Base-by-base conservation (phyloP, 257 asterid species). In the Solanum virginianum region DNA sequence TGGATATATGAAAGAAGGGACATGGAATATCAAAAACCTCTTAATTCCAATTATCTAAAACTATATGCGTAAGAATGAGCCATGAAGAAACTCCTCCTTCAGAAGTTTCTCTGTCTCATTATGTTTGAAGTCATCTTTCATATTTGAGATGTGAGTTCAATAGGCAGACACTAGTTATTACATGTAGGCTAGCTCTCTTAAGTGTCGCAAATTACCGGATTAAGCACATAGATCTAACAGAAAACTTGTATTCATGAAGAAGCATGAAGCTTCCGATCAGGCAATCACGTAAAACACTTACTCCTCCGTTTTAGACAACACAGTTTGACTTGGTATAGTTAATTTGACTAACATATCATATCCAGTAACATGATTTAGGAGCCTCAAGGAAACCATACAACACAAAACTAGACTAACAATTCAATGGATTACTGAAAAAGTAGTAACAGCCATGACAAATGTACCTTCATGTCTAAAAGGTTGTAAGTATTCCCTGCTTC, bases 391-490 rank as follows among this genome's bases (percentile, higher is more conserved):
- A 9, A 77, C 10, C 8, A 0, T 51, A 15, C 45, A 51, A 51
- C 24, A 77, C 10, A 26, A 77, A 51, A 77, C 63, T 77, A 26
- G 47, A 49, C 6, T 15, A 24, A 16, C 26, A 77, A 77, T 26
- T 8, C 47, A 53, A 51, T 15, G 45, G 22, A 51, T 9, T 51
- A 17, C 63, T 1, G 47, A 51, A 51, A 26, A 79, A 53, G 18
- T 17, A 79, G 16, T 53, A 53, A 79, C 47, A 79, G 45, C 11
- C 11, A 53, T 26, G 63, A 77, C 49, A 82, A 54, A 36, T 24
- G 29, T 85, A 95, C 99, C 98, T 97, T 92, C 94, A 97, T 89
- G 90, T 97, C 98, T 82, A 97, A 92, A 86, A 93, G 90, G 91
- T 97, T 97, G 81, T 88, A 93, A 77, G 93, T 90, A 88, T 89